phyloP scores from a whole-genome alignment of 371 early-diverging fungal species.

The Mortierella sp. region DNA sequence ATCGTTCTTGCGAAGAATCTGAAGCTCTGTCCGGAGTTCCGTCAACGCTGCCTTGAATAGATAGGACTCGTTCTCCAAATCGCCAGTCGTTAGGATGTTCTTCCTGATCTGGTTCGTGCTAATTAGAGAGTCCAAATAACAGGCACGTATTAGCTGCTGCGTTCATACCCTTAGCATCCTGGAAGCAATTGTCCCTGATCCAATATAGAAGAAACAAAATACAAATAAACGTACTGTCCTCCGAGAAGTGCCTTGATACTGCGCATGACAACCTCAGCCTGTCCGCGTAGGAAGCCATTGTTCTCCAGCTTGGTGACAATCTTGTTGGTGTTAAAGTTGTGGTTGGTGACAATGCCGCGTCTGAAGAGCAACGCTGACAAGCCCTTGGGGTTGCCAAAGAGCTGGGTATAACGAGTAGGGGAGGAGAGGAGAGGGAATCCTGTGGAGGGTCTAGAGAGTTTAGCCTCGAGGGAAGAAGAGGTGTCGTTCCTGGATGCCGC shows the following conservation, averaged over 20 bases:
- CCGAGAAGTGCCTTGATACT: slow-evolving; percentile 68
- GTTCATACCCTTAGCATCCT: background rate
- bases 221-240: slow-evolving; percentile 32
- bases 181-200: slow-evolving; percentile 2
- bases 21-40: slow-evolving; percentile 90
- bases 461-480: background rate
- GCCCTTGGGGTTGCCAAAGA: slow-evolving; percentile 15
- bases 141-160: background rate
- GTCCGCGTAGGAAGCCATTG: slow-evolving; percentile 75
- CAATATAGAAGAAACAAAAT: background rate
- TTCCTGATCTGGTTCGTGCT: slow-evolving; percentile 55
- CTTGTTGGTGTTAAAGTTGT: slow-evolving; percentile 80
- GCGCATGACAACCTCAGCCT: slow-evolving; percentile 82
- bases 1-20: slow-evolving; percentile 89
- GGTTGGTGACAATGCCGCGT: slow-evolving; percentile 58
- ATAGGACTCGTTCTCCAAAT: slow-evolving; percentile 78
- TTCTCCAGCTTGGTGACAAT: slow-evolving; percentile 72
- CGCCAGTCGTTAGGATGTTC: slow-evolving; percentile 67
- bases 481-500: slow-evolving; percentile 12
- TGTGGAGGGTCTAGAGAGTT: background rate
- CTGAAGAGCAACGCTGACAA: slow-evolving; percentile 22
- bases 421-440: slow-evolving; percentile 28
- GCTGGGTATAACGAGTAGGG: slow-evolving; percentile 44
- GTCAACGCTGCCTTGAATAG: slow-evolving; percentile 83
- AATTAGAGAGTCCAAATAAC: slow-evolving; percentile 10